A percentile compares a stretch with the other conserved stretches of the same genome.
Evolutionary conservation across 257 asterid species (phyloP).

Genomic region (Ajuga chamaepitys): DNA sequence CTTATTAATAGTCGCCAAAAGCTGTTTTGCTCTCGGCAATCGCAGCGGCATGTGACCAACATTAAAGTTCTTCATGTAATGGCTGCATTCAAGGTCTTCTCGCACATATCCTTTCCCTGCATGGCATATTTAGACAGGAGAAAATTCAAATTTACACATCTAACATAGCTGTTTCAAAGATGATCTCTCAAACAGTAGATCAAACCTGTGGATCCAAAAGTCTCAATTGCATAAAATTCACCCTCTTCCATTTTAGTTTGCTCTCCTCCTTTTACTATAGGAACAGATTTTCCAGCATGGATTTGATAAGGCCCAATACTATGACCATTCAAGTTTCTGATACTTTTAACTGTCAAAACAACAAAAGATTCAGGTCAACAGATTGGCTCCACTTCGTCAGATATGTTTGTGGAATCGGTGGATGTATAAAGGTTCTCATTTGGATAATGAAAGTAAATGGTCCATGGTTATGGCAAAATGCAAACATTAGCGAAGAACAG

Average conservation of each 20-base stretch:
- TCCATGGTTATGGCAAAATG: background rate
- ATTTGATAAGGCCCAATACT: conserved; percentile 90
- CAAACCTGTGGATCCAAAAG: conserved; percentile 95
- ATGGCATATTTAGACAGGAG: conserved; percentile 7
- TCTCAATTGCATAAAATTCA: conserved; percentile 94
- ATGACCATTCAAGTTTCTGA: conserved; percentile 93
- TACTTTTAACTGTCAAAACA: conserved; percentile 74
- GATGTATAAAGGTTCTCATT: background rate
- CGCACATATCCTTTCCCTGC: conserved; percentile 91
- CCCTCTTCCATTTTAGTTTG: conserved; percentile 99
- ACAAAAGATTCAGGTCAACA: conserved; percentile 20
- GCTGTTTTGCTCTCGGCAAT: conserved; percentile 86
- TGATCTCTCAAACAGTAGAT: background rate
- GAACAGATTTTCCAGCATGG: conserved; percentile 98
- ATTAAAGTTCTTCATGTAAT: conserved; percentile 96
- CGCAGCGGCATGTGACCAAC: conserved; percentile 88
- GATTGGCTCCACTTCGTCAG: background rate
- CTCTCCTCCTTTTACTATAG: conserved; percentile 96
- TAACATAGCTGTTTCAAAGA: background rate
- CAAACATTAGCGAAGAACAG: too few relatives aligned
- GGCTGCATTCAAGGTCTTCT: conserved; percentile 98
- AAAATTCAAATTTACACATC: background rate
- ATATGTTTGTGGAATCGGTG: background rate
- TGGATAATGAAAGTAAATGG: background rate
- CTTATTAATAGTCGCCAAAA: conserved; percentile 81